phyloP scores from a whole-genome alignment of 306 rosid genomes.

The Cicer judaicum region DNA sequence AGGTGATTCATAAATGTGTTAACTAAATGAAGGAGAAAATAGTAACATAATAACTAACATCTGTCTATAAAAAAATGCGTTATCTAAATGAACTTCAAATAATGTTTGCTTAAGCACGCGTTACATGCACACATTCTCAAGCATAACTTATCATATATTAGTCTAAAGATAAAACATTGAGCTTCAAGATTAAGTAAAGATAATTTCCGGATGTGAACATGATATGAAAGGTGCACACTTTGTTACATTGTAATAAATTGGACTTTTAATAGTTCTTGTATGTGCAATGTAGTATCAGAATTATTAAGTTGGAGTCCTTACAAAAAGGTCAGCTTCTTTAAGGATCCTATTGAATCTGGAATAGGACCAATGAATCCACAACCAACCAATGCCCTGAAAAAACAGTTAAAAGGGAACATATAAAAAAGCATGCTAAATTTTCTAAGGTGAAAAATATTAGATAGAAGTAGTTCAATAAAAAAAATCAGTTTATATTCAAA shows the following conservation, averaged over 20 bases:
- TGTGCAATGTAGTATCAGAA: conserved; percentile 6
- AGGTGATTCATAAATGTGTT: background rate
- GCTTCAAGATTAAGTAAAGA: background rate
- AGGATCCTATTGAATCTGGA: conserved; percentile 70
- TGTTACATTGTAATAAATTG: background rate
- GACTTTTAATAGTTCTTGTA: background rate
- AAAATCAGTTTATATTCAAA: conserved; percentile 25
- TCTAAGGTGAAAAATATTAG: conserved; percentile 1
- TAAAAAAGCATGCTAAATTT: conserved; percentile 14
- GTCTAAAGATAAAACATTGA: conserved; percentile 32
- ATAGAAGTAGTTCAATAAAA: conserved; percentile 25
- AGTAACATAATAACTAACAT: too few relatives aligned
- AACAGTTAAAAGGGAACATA: conserved; percentile 26
- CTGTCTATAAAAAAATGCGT: background rate
- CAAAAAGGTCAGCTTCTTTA: conserved; percentile 64
- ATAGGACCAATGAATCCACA: conserved; percentile 71
- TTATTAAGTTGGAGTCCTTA: conserved; percentile 48
- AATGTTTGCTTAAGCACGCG: background rate
- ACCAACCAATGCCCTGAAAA: conserved; percentile 63
- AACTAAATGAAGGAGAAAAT: background rate
- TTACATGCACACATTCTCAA: background rate
- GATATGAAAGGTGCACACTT: background rate
- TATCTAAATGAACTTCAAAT: background rate
- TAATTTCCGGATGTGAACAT: conserved; percentile 4
- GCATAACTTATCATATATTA: conserved; percentile 22